Evolutionary conservation across 352 stramenopile species (phyloP).

Genomic region (Pythium aristosporum): DNA sequence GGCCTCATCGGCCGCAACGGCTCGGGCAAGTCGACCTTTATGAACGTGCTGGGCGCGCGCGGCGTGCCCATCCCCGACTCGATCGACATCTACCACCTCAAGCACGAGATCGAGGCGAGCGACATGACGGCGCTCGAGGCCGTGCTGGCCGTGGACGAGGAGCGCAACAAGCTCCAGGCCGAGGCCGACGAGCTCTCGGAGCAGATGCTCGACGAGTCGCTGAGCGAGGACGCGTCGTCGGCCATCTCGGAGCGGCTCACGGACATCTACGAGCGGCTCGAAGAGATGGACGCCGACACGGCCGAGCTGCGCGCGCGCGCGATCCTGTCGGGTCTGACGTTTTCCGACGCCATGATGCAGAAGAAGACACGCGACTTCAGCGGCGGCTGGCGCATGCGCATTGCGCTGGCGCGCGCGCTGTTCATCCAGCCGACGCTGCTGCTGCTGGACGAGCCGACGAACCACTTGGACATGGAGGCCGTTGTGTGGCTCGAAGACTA

Average conservation of each 20-base stretch:
- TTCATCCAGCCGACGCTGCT: conserved; percentile 96
- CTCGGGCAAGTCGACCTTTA: conserved; percentile 96
- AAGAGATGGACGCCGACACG: conserved; percentile 94
- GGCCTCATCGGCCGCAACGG: conserved; percentile 96
- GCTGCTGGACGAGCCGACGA: conserved; percentile 95
- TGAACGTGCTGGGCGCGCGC: conserved; percentile 95
- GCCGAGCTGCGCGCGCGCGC: conserved; percentile 90
- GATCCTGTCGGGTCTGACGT: conserved; percentile 96
- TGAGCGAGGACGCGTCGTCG: conserved; percentile 86
- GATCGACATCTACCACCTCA: conserved; percentile 97
- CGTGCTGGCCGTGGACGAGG: conserved; percentile 94
- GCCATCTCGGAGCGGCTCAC: conserved; percentile 91
- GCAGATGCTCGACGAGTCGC: conserved; percentile 84
- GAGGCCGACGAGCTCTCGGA: conserved; percentile 93
- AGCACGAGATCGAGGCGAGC: conserved; percentile 95
- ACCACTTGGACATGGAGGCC: conserved; percentile 97
- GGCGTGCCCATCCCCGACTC: conserved; percentile 93
- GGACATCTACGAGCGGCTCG: conserved; percentile 93
- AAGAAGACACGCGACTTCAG: conserved; percentile 94
- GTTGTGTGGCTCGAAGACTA: conserved; percentile 99
- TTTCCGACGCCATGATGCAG: conserved; percentile 93
- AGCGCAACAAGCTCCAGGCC: conserved; percentile 90
- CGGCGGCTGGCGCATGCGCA: conserved; percentile 96
- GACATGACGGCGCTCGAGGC: conserved; percentile 94
- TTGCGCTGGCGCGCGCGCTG: conserved; percentile 94